Percentiles rank a stretch among this genome's conserved stretches.
Evolutionary conservation across 139 green algal genomes (phyloP).

Genomic region (Micractinium conductrix): DNA sequence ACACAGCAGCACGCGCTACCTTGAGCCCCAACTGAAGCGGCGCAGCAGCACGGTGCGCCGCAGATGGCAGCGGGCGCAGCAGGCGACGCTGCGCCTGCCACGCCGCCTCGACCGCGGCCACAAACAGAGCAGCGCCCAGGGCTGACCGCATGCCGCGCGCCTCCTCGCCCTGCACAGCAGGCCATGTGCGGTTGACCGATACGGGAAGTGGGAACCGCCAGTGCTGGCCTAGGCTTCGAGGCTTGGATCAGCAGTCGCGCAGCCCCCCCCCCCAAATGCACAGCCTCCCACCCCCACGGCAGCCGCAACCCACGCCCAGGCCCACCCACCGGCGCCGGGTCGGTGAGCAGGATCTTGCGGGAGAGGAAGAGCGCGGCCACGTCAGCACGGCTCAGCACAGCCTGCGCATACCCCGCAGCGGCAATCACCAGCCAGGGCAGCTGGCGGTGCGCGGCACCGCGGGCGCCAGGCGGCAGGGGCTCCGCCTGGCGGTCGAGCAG

Average conservation of each 20-base stretch:
- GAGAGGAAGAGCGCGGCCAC: slow-evolving; percentile 45
- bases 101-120: slow-evolving; percentile 1
- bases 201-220: background rate
- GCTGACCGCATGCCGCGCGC: background rate
- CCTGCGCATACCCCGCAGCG: slow-evolving; percentile 34
- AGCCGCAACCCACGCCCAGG: background rate
- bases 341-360: slow-evolving; percentile 36
- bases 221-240: background rate
- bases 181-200: background rate
- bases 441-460: background rate
- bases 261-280: background rate
- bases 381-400: slow-evolving; percentile 30
- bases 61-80: background rate
- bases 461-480: background rate
- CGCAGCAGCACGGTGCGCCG: background rate
- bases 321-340: background rate
- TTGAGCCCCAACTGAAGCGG: slow-evolving; percentile 21
- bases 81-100: slow-evolving; percentile 21
- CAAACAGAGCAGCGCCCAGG: background rate
- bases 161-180: background rate
- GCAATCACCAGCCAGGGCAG: slow-evolving; percentile 38
- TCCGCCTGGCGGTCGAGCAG: background rate
- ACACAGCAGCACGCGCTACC: slow-evolving; percentile 1
- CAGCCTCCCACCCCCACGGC: background rate
- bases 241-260: too few species aligned